Conservation (phyloP, 331 rosid genomes). For the Pyracantha coccinea region DNA sequence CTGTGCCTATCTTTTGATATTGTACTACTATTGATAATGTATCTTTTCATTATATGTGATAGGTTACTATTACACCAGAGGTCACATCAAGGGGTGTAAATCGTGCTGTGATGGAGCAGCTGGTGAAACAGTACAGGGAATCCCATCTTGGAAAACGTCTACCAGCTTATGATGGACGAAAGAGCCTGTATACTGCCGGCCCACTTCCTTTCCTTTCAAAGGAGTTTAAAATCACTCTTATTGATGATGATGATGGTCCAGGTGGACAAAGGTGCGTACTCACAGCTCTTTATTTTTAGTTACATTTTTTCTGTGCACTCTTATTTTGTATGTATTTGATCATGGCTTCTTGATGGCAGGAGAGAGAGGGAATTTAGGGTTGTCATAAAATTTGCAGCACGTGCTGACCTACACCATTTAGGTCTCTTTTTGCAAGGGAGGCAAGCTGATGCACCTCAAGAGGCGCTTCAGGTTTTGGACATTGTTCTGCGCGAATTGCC, state of each 20-base stretch:
- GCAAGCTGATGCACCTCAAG: conserved; percentile 95
- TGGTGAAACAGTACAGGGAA: conserved; percentile 57
- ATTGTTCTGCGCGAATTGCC: conserved; percentile 89
- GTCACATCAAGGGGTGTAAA: conserved; percentile 78
- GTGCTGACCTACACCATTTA: conserved; percentile 88
- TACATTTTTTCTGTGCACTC: not conserved
- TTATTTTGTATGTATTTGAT: not conserved
- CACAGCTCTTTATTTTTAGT: not conserved
- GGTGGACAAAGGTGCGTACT: conserved; percentile 59
- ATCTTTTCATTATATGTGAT: not conserved
- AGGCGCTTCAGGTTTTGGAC: conserved; percentile 92
- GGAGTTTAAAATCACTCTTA: conserved; percentile 68
- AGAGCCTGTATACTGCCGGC: conserved; percentile 94
- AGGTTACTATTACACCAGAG: conserved; percentile 93
- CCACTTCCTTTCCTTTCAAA: conserved; percentile 68
- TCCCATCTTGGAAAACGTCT: conserved; percentile 79
- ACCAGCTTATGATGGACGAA: conserved; percentile 96
- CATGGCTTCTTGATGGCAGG: conserved; percentile 35
- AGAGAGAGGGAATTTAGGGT: conserved; percentile 77
- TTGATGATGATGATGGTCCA: conserved; percentile 88
- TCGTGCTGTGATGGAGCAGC: conserved; percentile 84
- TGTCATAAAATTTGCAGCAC: conserved; percentile 83
- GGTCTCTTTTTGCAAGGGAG: conserved; percentile 89
- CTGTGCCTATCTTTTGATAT: not conserved
- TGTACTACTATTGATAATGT: not conserved